Percentiles rank a stretch among this genome's conserved stretches.
Conservation (phyloP, 805 yeast species). For the Schizosaccharomyces japonicus region DNA sequence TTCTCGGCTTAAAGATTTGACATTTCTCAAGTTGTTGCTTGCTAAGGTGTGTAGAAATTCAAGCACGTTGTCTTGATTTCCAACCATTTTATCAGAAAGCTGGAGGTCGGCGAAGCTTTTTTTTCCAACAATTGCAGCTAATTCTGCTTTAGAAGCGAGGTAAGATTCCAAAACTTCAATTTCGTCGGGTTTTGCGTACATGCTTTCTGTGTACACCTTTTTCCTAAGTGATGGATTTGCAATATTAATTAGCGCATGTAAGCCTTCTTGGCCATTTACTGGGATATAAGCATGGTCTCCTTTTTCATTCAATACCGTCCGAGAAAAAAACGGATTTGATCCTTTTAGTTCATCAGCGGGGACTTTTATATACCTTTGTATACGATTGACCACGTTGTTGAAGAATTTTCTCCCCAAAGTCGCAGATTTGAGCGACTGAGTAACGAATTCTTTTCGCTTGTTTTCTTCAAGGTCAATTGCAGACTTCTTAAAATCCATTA, state of each 20-base stretch:
- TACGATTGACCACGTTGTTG: background rate
- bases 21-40: slow-evolving; percentile 26
- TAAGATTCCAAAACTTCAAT: slow-evolving; percentile 33
- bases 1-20: slow-evolving; percentile 31
- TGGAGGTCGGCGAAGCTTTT: slow-evolving; percentile 55
- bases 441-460: background rate
- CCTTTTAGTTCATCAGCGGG: slow-evolving; percentile 5
- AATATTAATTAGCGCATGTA: slow-evolving; percentile 36
- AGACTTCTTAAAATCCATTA: slow-evolving; percentile 69
- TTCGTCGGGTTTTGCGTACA: slow-evolving; percentile 41
- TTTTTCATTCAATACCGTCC: slow-evolving; percentile 5
- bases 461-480: slow-evolving; percentile 56
- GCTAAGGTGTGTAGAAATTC: slow-evolving; percentile 43
- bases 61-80: slow-evolving; percentile 47
- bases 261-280: slow-evolving; percentile 28
- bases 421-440: background rate
- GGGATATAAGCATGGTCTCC: slow-evolving; percentile 20
- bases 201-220: slow-evolving; percentile 50
- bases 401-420: background rate
- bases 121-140: slow-evolving; percentile 54
- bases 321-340: background rate
- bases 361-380: slow-evolving; percentile 3
- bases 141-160: slow-evolving; percentile 37
- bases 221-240: slow-evolving; percentile 33
- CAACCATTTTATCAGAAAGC: slow-evolving; percentile 74